A percentile compares a stretch with the other conserved stretches of the same genome.
phyloP scores from a whole-genome alignment of 2,329 filamentous ascomycete species.

The Apiospora koreana region DNA sequence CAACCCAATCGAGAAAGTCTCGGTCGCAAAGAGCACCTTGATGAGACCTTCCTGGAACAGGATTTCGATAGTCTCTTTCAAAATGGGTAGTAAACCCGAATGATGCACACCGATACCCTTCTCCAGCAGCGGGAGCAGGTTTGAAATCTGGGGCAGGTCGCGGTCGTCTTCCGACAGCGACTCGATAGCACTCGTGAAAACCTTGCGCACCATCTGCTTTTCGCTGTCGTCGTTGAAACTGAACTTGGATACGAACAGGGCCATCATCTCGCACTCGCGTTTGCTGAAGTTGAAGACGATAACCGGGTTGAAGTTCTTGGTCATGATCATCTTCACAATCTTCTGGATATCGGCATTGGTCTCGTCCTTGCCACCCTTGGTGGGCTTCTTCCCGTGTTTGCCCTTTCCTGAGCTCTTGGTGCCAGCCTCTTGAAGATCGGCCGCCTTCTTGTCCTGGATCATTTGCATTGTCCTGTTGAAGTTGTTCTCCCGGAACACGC shows the following conservation, averaged over 20 bases:
- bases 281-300: slow-evolving; percentile 99
- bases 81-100: slow-evolving; percentile 88
- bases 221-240: slow-evolving; percentile 97
- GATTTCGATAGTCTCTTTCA: slow-evolving; percentile 99
- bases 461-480: slow-evolving; percentile 94
- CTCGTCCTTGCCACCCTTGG: slow-evolving; percentile 79
- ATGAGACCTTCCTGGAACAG: slow-evolving; percentile 97
- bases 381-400: slow-evolving; percentile 80
- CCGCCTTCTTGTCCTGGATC: slow-evolving; percentile 84
- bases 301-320: slow-evolving; percentile 94
- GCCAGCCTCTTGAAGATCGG: slow-evolving; percentile 76
- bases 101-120: slow-evolving; percentile 97
- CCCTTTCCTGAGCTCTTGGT: slow-evolving; percentile 84
- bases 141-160: slow-evolving; percentile 82
- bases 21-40: slow-evolving; percentile 96
- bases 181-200: slow-evolving; percentile 91
- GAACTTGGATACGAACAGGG: slow-evolving; percentile 81
- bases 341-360: slow-evolving; percentile 87
- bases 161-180: slow-evolving; percentile 91
- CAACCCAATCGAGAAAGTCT: slow-evolving; percentile 96
- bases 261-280: slow-evolving; percentile 89
- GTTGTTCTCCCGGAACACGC: slow-evolving; percentile 93
- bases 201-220: slow-evolving; percentile 89
- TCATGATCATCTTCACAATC: slow-evolving; percentile 98
- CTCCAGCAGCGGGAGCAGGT: slow-evolving; percentile 84